Conservation (phyloP, 176 grass and related monocot genomes). For the Poa pratensis region DNA sequence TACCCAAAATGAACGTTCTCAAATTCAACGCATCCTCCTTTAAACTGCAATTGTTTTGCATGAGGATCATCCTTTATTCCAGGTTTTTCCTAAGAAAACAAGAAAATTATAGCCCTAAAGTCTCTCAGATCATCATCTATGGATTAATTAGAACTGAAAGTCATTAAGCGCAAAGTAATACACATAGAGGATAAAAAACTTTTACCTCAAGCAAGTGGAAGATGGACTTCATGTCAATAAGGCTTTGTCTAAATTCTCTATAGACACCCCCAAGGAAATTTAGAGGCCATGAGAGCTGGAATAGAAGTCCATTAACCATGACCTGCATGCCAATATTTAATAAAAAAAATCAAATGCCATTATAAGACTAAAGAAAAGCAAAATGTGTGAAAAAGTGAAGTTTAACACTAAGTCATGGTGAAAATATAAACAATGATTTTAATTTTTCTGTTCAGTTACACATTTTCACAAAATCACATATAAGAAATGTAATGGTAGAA, state of each 20-base stretch:
- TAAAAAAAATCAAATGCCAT: slow-evolving; percentile 38
- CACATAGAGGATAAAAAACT: background rate
- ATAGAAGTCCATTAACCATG: slow-evolving; percentile 99
- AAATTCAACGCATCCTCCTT: slow-evolving; percentile 89
- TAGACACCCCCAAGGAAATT: slow-evolving; percentile 99
- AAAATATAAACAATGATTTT: slow-evolving; percentile 9
- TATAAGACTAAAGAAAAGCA: background rate
- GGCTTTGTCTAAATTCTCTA: slow-evolving; percentile 95
- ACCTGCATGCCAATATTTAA: slow-evolving; percentile 59
- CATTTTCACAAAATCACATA: background rate
- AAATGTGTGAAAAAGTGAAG: background rate
- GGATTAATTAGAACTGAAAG: slow-evolving; percentile 45
- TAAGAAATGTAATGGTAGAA: background rate
- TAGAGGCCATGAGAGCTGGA: slow-evolving; percentile 93
- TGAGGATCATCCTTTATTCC: slow-evolving; percentile 71
- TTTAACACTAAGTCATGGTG: slow-evolving; percentile 17
- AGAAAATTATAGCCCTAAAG: slow-evolving; percentile 37
- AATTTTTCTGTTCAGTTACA: background rate
- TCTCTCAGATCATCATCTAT: slow-evolving; percentile 34
- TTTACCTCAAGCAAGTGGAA: slow-evolving; percentile 97
- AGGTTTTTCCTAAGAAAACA: slow-evolving; percentile 82
- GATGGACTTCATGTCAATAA: no score
- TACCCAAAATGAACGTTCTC: slow-evolving; percentile 94
- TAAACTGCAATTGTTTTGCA: slow-evolving; percentile 79
- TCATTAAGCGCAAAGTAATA: background rate